Base-by-base conservation (phyloP, 805 yeast species). In the Candida stauntonica region DNA sequence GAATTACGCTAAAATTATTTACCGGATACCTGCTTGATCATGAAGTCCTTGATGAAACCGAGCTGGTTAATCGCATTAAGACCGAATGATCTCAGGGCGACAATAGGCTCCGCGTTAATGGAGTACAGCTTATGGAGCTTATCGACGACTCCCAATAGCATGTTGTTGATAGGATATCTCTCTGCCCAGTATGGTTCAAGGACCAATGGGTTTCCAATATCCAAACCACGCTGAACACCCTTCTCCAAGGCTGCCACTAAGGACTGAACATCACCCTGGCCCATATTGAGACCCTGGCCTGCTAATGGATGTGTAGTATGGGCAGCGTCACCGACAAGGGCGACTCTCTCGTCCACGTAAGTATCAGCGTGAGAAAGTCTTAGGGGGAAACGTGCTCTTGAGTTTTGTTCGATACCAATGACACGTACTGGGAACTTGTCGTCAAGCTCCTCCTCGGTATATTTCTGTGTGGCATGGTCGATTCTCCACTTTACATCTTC, bases 221-320 rank as follows among this genome's bases (percentile, higher is more conserved):
- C 99, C 41, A 85, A 69, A 0, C 99, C 99, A 31, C 96, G 68
- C 29, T 67, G 66, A 3, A 75, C 64, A 0, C 95, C 95, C 8
- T 45, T 66, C 47, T 86, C 95, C 19, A 93, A 54, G 0, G 91
- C 85, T 2, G 57, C 64, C 1, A 81, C 78, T 21, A 93, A 67
- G 2, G 80, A 66, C 41, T 80, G 79, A 2, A 86, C 96, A 58
- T 93, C 99, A 19, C 83, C 81, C 60, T 89, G 97, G 16, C 99
- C 99, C 96, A 91, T 88, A 61, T 93, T 93, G 40, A 93, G 72
- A 18, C 99, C 99, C 63, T 93, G 99, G 8, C 99, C 99, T 4
- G 97, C 97, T 43, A 93, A 69, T 3, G 99, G 99, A 59, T 93
- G 98, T 2, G 96, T 86, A 0, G 97, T 83, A 53, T 93, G 99